Base-by-base conservation (phyloP, 441 rosid genomes). In the Bruguiera hainesii region DNA sequence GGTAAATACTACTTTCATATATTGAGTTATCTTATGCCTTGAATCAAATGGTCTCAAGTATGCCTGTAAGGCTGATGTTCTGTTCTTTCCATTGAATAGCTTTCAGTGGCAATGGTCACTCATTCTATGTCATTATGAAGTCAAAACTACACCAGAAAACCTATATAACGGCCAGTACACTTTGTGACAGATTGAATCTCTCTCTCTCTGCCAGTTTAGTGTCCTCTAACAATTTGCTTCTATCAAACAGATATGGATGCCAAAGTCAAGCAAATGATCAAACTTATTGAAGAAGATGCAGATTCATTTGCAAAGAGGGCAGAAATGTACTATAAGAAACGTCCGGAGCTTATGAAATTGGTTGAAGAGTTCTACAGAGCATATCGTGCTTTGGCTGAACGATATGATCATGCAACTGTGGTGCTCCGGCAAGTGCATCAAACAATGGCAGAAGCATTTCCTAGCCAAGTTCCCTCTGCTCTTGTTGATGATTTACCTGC, bases 291-390 rank as follows among this genome's bases (percentile, higher is more conserved):
- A 85, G 96, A 93, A 81, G 99, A 96, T 82, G 99, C 98, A 55
- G 99, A 96, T 76, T 92, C 99, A 13, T 96, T 96, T 78, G 99
- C 99, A 61, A 85, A 93, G 78, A 83, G 98, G 81, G 99, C 99
- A 30, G 99, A 96, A 70, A 90, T 96, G 99, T 94, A 91, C 68
- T 94, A 91, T 69, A 91, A 88, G 84, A 86, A 93, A 81, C 91
- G 99, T 37, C 98, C 98, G 21, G 98, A 96, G 78, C 90, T 96
- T 60, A 88, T 89, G 98, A 90, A 96, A 80, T 63, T 96, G 86
- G 98, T 96, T 5, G 99, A 94, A 83, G 99, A 94, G 79, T 91
- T 94, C 72, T 94, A 91, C 76, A 79, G 99, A 76, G 98, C 96
- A 5, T 96, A 96, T 65, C 96, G 99, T 78, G 96, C 97, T 33